phyloP scores from a whole-genome alignment of 208 protist genomes.

The Leishmania tropica region DNA sequence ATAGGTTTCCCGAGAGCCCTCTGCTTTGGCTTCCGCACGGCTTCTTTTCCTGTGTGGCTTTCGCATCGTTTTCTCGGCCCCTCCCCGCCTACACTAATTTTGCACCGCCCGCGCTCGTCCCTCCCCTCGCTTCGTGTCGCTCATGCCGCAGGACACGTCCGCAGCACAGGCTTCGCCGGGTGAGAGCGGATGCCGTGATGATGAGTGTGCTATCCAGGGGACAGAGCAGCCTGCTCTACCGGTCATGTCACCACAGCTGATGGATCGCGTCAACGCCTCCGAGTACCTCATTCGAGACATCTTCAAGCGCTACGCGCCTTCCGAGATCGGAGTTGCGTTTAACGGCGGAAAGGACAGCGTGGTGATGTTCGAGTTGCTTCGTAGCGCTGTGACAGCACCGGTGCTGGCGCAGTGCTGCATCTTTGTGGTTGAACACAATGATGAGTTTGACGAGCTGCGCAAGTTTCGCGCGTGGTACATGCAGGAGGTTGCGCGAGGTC shows the following conservation, averaged over 20 bases:
- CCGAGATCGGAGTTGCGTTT: constrained; percentile 85
- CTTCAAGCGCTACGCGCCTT: constrained; percentile 30
- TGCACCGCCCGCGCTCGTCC: background rate
- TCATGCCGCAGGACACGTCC: background rate
- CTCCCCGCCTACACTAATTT: background rate
- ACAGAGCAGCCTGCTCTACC: background rate
- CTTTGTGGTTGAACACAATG: constrained; percentile 55
- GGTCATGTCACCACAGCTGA: constrained; percentile 11
- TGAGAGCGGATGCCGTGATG: background rate
- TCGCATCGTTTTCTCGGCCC: background rate
- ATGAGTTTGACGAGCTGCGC: constrained; percentile 82
- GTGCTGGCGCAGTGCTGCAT: constrained; percentile 45
- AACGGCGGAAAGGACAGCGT: constrained; percentile 93
- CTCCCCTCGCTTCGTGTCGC: background rate
- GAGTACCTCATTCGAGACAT: constrained; percentile 48
- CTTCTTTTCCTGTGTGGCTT: background rate
- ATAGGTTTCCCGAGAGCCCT: background rate
- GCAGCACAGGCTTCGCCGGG: background rate
- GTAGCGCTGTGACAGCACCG: constrained; percentile 43
- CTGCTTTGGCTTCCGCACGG: background rate
- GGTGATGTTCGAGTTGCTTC: constrained; percentile 81
- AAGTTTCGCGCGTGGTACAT: constrained; percentile 67
- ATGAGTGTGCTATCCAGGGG: background rate
- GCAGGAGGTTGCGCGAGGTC: constrained; percentile 24
- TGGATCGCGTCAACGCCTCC: constrained; percentile 7